These are phyloP conservation scores for Cantharellus anzutake DNA, from an alignment of 768 basidiomycete species.

Conservation along the genomic window DNA sequence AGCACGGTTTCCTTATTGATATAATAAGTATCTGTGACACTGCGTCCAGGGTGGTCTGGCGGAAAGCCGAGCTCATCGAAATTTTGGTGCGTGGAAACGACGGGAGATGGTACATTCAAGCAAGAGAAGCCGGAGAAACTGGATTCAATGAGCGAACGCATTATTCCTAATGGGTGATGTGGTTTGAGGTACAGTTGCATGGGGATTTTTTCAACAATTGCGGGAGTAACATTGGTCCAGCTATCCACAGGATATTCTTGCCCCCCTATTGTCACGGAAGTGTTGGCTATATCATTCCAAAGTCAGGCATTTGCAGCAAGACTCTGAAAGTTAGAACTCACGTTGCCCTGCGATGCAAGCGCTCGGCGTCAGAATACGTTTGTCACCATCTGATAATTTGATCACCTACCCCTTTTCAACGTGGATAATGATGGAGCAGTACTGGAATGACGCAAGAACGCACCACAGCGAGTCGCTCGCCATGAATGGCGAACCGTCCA, in stretches of 20 bases:
- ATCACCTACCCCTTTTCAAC: no score
- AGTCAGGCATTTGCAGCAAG: background rate
- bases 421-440: no score
- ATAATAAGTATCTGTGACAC: conserved; percentile 88
- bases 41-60: conserved; percentile 78
- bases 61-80: conserved; percentile 97
- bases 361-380: no score
- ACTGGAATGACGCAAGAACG: no score
- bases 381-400: no score
- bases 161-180: conserved; percentile 70
- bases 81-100: conserved; percentile 81
- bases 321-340: background rate
- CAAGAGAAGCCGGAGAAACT: conserved; percentile 63
- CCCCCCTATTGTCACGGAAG: background rate
- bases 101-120: conserved; percentile 60
- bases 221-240: conserved; percentile 66
- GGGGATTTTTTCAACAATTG: conserved; percentile 67
- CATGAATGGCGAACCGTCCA: no score
- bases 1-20: conserved; percentile 81
- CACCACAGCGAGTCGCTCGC: no score
- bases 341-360: background rate
- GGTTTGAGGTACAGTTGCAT: conserved; percentile 56
- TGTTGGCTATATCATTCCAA: background rate
- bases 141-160: conserved; percentile 64
- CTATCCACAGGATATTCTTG: conserved; percentile 11